Percentiles rank a stretch among this genome's conserved stretches.
Conservation (phyloP, 1,284 basidiomycete species). For the Moniliella sp. region DNA sequence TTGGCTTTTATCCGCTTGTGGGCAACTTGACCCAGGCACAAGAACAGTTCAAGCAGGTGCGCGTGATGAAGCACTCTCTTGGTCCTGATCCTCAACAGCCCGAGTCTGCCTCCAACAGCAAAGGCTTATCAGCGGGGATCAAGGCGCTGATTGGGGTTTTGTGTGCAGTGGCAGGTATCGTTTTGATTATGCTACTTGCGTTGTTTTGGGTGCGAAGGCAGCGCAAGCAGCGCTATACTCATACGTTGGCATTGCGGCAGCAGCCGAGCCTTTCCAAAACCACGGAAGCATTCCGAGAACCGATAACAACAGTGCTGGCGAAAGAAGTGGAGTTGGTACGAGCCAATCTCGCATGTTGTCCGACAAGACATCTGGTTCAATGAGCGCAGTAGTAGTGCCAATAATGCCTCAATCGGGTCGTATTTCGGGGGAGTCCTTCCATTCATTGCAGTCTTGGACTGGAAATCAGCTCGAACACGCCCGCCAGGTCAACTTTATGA, state of each 20-base stretch:
- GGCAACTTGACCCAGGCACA: constrained; percentile 9
- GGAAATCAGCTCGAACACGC: neutral
- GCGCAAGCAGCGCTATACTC: neutral
- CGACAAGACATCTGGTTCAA: neutral
- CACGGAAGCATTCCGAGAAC: too few relatives aligned
- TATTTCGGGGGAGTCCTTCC: too few relatives aligned
- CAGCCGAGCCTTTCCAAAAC: too few relatives aligned
- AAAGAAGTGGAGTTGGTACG: too few relatives aligned
- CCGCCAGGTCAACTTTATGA: neutral
- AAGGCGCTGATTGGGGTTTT: constrained; percentile 20
- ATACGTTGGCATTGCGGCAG: neutral
- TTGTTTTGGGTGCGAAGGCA: constrained; percentile 3
- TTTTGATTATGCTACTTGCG: constrained; percentile 10
- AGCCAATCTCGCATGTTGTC: neutral
- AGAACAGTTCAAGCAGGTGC: constrained; percentile 17
- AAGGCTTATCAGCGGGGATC: constrained; percentile 5
- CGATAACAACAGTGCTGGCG: too few relatives aligned
- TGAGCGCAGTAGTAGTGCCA: too few relatives aligned
- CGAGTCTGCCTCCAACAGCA: neutral
- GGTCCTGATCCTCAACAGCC: constrained; percentile 3
- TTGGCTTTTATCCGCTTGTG: constrained; percentile 14
- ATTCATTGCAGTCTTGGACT: too few relatives aligned
- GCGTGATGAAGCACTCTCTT: constrained; percentile 16
- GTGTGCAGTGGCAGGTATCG: constrained; percentile 12
- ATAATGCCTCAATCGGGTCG: too few relatives aligned